phyloP scores from a whole-genome alignment of 192 early-diverging fungal genomes.

The Dimargaris verticillata region DNA sequence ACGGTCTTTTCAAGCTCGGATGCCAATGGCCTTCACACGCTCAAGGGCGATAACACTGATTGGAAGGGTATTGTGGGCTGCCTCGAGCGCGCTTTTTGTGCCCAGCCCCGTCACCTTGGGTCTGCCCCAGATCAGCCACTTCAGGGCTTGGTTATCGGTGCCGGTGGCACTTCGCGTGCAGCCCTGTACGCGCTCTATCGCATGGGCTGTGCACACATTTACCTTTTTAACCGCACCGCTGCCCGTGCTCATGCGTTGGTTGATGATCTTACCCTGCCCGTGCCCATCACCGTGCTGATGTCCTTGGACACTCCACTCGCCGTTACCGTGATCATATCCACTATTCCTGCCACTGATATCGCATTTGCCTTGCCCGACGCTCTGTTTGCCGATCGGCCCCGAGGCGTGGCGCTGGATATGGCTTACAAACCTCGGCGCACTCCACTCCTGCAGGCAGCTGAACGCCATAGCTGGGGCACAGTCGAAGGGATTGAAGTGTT shows the following conservation, averaged over 20 bases:
- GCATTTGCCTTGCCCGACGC: slow-evolving; percentile 38
- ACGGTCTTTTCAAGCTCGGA: slow-evolving; percentile 40
- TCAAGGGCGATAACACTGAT: slow-evolving; percentile 92
- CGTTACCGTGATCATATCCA: slow-evolving; percentile 55
- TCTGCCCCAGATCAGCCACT: slow-evolving; percentile 6
- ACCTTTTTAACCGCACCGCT: slow-evolving; percentile 76
- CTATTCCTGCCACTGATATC: slow-evolving; percentile 58
- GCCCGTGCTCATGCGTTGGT: slow-evolving; percentile 53
- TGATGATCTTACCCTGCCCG: slow-evolving; percentile 22
- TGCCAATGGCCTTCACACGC: slow-evolving; percentile 17
- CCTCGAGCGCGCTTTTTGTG: slow-evolving; percentile 25
- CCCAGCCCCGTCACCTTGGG: slow-evolving; percentile 10
- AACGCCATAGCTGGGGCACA: slow-evolving; percentile 36
- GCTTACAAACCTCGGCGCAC: slow-evolving; percentile 84
- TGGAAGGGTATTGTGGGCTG: slow-evolving; percentile 71
- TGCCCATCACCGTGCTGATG: background rate
- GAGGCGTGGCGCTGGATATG: slow-evolving; percentile 79
- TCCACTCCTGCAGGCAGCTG: slow-evolving; percentile 47
- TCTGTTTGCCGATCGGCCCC: slow-evolving; percentile 17
- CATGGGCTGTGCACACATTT: slow-evolving; percentile 44
- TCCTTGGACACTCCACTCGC: background rate
- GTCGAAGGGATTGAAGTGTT: slow-evolving; percentile 80
- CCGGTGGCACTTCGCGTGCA: slow-evolving; percentile 85
- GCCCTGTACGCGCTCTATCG: slow-evolving; percentile 70
- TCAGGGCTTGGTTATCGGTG: slow-evolving; percentile 73